Evolutionary conservation across 345 rosid genomes (phyloP), one percentile per base, ranked within the genome.

Genomic region (Psidium guajava): DNA sequence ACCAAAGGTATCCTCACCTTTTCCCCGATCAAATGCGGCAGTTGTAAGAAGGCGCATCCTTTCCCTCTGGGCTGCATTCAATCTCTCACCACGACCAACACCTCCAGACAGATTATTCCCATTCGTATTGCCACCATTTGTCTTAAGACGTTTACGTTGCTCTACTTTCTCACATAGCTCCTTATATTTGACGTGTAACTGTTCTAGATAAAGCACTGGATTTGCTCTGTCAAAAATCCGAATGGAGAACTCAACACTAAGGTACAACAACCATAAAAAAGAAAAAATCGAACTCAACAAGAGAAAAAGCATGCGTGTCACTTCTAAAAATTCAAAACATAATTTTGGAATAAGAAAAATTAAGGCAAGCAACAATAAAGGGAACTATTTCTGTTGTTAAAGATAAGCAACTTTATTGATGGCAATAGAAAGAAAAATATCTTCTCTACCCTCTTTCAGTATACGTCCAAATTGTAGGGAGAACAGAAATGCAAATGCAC

Each of bases 21-120:
- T 97, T 83, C 99, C 99, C 90, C 99, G 90, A 88, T 97, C 99
- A 88, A 96, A 96, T 54, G 99, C 99, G 56, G 98, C 98, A 3
- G 98, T 93, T 47, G 99, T 97, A 51, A 96, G 92, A 87, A 97
- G 94, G 54, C 98, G 98, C 98, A 97, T 97, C 86, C 98, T 92
- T 86, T 97, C 99, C 83, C 96, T 93, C 88, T 95, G 98, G 83
- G 98, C 98, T 89, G 99, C 95, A 82, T 95, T 95, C 91, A 96
- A 91, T 91, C 99, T 92, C 94, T 97, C 99, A 42, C 99, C 99
- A 73, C 98, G 95, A 49, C 99, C 99, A 83, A 94, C 93, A 55
- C 93, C 96, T 52, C 98, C 98, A 20, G 95, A 89, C 59, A 87
- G 69, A 57, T 90, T 87, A 90, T 92, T 95, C 85, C 98, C 98